A percentile compares a stretch with the other conserved stretches of the same genome.
Conservation (phyloP, 257 asterid genomes). For the Rhazya stricta region DNA sequence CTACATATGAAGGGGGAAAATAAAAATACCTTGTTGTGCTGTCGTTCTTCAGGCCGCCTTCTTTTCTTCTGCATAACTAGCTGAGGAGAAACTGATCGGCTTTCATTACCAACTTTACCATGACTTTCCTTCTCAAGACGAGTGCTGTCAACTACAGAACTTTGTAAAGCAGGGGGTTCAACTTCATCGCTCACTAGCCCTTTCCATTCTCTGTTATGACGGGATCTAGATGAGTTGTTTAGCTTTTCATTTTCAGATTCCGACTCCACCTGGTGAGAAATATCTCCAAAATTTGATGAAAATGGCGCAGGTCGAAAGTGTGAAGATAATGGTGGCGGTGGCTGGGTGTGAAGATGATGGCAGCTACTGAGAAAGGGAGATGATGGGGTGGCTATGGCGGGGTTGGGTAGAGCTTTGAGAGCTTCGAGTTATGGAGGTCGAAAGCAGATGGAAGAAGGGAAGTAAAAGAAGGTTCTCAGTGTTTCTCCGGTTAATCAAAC, state of each 20-base stretch:
- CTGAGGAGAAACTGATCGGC: conserved; percentile 40
- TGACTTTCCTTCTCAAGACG: conserved; percentile 39
- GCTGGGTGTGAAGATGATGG: no score
- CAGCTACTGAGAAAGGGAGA: no score
- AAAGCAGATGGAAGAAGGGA: no score
- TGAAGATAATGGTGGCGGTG: no score
- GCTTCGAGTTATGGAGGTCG: no score
- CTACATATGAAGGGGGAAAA: not conserved
- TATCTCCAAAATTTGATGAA: no score
- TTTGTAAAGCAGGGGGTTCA: conserved; percentile 39
- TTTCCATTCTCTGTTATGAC: conserved; percentile 42
- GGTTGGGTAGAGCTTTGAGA: no score
- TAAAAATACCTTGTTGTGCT: conserved; percentile 47
- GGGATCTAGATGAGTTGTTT: conserved; percentile 28
- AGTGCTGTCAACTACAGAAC: conserved; percentile 27
- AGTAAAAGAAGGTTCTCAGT: no score
- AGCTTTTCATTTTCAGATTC: conserved; percentile 41
- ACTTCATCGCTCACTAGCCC: conserved; percentile 33
- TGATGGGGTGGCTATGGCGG: no score
- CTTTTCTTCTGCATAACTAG: conserved; percentile 52
- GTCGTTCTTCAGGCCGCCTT: conserved; percentile 47
- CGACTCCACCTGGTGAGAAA: conserved; percentile 39
- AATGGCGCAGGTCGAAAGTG: no score
- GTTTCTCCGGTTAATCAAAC: no score
- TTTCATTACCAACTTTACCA: conserved; percentile 34